phyloP scores from a whole-genome alignment of 768 basidiomycete genomes.

The Termitomyces sp. region DNA sequence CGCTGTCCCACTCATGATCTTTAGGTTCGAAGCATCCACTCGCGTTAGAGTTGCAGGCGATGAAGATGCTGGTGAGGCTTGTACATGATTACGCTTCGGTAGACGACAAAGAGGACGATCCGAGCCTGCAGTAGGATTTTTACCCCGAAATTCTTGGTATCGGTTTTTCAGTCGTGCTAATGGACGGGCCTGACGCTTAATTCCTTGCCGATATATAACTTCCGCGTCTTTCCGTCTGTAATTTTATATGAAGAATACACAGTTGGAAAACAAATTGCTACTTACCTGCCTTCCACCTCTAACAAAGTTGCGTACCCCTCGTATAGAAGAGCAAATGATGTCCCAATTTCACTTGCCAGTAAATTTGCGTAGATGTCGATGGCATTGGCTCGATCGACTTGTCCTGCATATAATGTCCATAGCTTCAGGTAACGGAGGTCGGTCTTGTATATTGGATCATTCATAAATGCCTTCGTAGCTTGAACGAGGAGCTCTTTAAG shows the following conservation, averaged over 20 bases:
- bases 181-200: slow-evolving; percentile 77
- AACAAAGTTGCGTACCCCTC: slow-evolving; percentile 85
- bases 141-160: slow-evolving; percentile 74
- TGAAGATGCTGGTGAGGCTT: slow-evolving; percentile 23
- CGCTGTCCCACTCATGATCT: slow-evolving; percentile 32
- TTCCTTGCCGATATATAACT: slow-evolving; percentile 74
- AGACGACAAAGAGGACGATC: slow-evolving; percentile 21
- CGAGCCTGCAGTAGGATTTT: slow-evolving; percentile 20
- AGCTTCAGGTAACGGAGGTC: slow-evolving; percentile 90
- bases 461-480: slow-evolving; percentile 74
- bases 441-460: slow-evolving; percentile 78
- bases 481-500: slow-evolving; percentile 80
- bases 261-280: not conserved
- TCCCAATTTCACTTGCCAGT: slow-evolving; percentile 70
- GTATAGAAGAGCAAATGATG: slow-evolving; percentile 74
- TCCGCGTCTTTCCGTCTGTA: slow-evolving; percentile 74
- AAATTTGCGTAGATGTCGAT: slow-evolving; percentile 72
- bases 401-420: slow-evolving; percentile 84
- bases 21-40: slow-evolving; percentile 17
- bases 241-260: not conserved
- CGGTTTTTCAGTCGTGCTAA: slow-evolving; percentile 77
- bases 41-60: slow-evolving; percentile 27
- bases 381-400: slow-evolving; percentile 66
- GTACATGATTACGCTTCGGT: slow-evolving; percentile 20
- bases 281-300: slow-evolving; percentile 70